These are phyloP conservation scores for Kingdonia uniflora DNA, from an alignment of 164 flowering plant species.

Conservation along the genomic window DNA sequence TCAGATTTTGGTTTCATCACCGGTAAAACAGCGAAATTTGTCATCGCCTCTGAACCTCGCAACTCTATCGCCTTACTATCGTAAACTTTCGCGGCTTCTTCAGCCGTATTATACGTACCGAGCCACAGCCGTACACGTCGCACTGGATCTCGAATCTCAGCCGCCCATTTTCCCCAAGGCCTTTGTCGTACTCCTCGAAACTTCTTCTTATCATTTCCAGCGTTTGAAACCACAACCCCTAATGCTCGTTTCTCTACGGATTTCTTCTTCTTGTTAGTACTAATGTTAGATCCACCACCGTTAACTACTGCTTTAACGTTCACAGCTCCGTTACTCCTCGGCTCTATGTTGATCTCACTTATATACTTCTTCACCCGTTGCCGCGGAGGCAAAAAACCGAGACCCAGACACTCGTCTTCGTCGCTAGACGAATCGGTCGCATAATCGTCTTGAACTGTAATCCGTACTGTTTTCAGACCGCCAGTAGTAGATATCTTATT, in stretches of 20 bases:
- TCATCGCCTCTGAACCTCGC: constrained; percentile 71
- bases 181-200: constrained; percentile 77
- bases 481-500: too few species aligned
- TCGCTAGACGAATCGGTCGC: constrained; percentile 91
- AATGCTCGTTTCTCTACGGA: constrained; percentile 6
- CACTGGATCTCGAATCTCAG: constrained; percentile 83
- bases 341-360: constrained; percentile 43
- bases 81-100: constrained; percentile 82
- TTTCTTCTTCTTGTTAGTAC: constrained; percentile 2
- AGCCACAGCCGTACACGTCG: constrained; percentile 64
- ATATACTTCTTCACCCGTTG: constrained; percentile 49
- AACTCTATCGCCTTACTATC: constrained; percentile 75
- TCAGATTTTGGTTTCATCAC: too few species aligned
- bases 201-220: too few species aligned
- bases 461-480: constrained; percentile 26
- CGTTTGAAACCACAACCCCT: too few species aligned
- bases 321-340: not conserved
- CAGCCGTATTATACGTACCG: constrained; percentile 82
- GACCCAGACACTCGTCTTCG: constrained; percentile 58
- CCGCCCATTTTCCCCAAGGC: constrained; percentile 97
- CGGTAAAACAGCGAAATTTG: constrained; percentile 45
- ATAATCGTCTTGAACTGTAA: constrained; percentile 61
- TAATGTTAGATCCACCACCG: constrained; percentile 1
- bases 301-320: not conserved
- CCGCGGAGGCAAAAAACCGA: constrained; percentile 6